phyloP scores from a whole-genome alignment of 2,329 filamentous ascomycete genomes.

The Aspergillus quadrilineatus region DNA sequence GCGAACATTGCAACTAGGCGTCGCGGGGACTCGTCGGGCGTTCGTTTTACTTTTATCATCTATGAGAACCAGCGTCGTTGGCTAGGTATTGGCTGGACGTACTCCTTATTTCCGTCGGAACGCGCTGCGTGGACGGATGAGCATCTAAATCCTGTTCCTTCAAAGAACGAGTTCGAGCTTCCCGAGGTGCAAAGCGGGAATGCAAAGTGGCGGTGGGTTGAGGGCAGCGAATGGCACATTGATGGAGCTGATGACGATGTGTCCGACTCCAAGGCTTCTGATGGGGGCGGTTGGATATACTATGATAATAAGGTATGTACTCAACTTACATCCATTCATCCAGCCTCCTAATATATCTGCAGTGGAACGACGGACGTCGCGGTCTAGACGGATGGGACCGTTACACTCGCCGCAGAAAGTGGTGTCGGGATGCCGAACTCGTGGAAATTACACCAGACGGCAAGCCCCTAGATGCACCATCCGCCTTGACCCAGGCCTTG shows the following conservation, averaged over 20 bases:
- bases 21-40: constrained; percentile 63
- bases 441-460: constrained; percentile 65
- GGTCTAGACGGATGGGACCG: constrained; percentile 89
- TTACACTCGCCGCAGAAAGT: constrained; percentile 90
- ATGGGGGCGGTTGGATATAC: constrained; percentile 87
- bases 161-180: constrained; percentile 69
- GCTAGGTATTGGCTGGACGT: constrained; percentile 94
- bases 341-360: not conserved
- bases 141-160: constrained; percentile 76
- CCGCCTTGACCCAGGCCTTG: constrained; percentile 31
- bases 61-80: constrained; percentile 96
- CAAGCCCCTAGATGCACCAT: constrained; percentile 43
- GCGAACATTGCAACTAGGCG: constrained; percentile 49
- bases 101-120: constrained; percentile 86
- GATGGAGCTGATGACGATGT: constrained; percentile 60
- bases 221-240: constrained; percentile 81
- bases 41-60: constrained; percentile 93
- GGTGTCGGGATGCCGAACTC: constrained; percentile 94
- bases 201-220: constrained; percentile 76
- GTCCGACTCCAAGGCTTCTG: constrained; percentile 40
- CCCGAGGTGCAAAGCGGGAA: constrained; percentile 65
- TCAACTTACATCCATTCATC: not conserved
- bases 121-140: constrained; percentile 93
- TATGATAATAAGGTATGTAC: constrained; percentile 86
- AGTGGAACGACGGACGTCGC: constrained; percentile 88